Evolutionary conservation across 495 filamentous ascomycete genomes (phyloP).

Genomic region (Collariella sp.): DNA sequence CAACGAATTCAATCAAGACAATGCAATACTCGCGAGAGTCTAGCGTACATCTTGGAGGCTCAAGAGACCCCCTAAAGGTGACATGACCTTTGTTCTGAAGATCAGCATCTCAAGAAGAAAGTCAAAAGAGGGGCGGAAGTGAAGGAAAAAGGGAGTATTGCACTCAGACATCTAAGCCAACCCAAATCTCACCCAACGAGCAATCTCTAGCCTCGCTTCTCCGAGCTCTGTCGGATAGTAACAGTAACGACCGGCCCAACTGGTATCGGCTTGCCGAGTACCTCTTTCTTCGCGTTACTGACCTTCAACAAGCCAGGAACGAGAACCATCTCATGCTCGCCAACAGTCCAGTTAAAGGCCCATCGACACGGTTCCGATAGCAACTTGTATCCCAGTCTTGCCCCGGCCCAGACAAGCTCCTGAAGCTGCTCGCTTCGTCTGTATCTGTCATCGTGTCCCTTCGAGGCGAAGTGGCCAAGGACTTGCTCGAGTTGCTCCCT

Average conservation of each 20-base stretch:
- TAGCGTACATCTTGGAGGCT: no score
- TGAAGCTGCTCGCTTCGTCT: not conserved
- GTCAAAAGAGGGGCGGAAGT: no score
- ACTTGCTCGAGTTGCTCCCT: not conserved
- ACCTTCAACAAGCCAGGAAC: not conserved
- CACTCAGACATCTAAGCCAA: no score
- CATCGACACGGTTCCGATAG: not conserved
- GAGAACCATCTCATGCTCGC: not conserved
- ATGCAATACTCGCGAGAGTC: no score
- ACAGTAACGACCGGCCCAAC: not conserved
- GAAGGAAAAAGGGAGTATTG: no score
- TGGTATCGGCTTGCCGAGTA: not conserved
- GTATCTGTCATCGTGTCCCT: not conserved
- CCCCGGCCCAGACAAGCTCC: not conserved
- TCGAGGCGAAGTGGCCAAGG: not conserved
- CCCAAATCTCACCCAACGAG: no score
- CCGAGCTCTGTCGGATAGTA: not conserved
- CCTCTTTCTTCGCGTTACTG: not conserved
- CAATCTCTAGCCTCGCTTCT: not conserved
- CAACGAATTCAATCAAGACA: no score
- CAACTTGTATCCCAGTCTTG: not conserved
- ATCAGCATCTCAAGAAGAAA: no score
- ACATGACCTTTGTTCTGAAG: no score
- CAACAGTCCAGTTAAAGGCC: not conserved
- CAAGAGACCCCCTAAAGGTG: no score